phyloP scores from a whole-genome alignment of 257 asterid genomes.

The Penstemon davidsonii region DNA sequence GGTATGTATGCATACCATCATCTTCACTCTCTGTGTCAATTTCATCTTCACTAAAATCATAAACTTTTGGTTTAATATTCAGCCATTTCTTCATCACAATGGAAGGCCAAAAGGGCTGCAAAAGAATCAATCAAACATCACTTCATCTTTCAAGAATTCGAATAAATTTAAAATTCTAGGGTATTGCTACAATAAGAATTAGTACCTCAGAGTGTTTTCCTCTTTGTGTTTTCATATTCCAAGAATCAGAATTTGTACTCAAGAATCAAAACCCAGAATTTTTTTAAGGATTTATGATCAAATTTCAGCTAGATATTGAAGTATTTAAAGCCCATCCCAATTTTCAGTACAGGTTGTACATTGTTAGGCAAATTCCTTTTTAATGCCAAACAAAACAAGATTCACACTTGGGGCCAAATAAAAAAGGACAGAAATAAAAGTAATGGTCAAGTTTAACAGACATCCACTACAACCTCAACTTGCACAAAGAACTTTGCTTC shows the following conservation, averaged over 20 bases:
- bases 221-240: slow-evolving; percentile 49
- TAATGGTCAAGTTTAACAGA: slow-evolving; percentile 53
- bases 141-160: slow-evolving; percentile 18
- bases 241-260: slow-evolving; percentile 20
- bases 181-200: background rate
- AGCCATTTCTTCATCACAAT: slow-evolving; percentile 96
- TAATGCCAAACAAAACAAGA: slow-evolving; percentile 47
- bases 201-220: slow-evolving; percentile 66
- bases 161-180: background rate
- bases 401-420: slow-evolving; percentile 47
- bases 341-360: slow-evolving; percentile 23
- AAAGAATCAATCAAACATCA: background rate
- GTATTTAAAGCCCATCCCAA: slow-evolving; percentile 2
- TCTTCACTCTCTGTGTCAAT: slow-evolving; percentile 92
- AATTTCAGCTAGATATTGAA: slow-evolving; percentile 14
- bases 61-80: slow-evolving; percentile 68
- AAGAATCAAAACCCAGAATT: slow-evolving; percentile 30
- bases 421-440: slow-evolving; percentile 53
- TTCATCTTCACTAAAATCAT: slow-evolving; percentile 94
- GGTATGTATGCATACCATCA: slow-evolving; percentile 51
- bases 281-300: slow-evolving; percentile 7
- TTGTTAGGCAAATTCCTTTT: slow-evolving; percentile 27
- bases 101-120: slow-evolving; percentile 86
- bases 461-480: slow-evolving; percentile 63
- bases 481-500: slow-evolving; percentile 33